Base-by-base conservation (phyloP, 2,329 filamentous ascomycete genomes). In the Cadophora luteo-olivacea region DNA sequence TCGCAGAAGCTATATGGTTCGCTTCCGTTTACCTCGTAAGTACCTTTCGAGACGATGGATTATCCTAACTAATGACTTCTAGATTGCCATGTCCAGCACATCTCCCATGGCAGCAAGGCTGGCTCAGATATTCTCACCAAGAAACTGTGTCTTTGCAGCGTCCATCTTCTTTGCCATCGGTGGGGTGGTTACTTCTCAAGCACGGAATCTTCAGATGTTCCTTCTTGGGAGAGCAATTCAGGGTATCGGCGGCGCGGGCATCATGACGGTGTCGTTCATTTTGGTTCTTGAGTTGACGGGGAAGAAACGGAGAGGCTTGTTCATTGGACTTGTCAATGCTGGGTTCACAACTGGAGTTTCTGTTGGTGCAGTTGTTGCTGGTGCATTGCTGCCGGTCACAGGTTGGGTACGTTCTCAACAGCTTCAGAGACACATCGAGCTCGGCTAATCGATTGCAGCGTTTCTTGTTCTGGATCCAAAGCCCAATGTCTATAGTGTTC, bases 1-100 rank as follows among this genome's bases (percentile, higher is more conserved):
- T 93, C 75, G 88, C 89, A 66, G 82, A 88, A 66, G 89, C 89
- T 45, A 91, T 88, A 78, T 97, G 92, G 92, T 93, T 96, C 77
- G 93, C 91, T 8, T 92, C 91, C 38, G 84, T 90, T 2, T 97
- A 93, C 77, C 83, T 96, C 78, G 82, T 83, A 77, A 66, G 71
- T 64, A 11, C 38, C 14, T n/a, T 29, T 16, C 8, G 6, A 61
- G n/a, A 19, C 12, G 54, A 19, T n/a, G 7, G 19, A 5, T 8
- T 24, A 45, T 45, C 54, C 4, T 57, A 49, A 25, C 67, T 45
- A 33, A 48, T 52, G 19, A 49, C 54, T 38, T 3, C 36, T 48
- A 64, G 48, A 82, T 73, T 83, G 81, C 83, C 29, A 80, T 84
- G 78, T 84, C 84, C 36, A 86, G 84, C 61, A 79, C 92, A 14